Evolutionary conservation across 2,329 filamentous ascomycete genomes (phyloP), one percentile per base, ranked within the genome.

Genomic region (Cladophialophora bantiana): DNA sequence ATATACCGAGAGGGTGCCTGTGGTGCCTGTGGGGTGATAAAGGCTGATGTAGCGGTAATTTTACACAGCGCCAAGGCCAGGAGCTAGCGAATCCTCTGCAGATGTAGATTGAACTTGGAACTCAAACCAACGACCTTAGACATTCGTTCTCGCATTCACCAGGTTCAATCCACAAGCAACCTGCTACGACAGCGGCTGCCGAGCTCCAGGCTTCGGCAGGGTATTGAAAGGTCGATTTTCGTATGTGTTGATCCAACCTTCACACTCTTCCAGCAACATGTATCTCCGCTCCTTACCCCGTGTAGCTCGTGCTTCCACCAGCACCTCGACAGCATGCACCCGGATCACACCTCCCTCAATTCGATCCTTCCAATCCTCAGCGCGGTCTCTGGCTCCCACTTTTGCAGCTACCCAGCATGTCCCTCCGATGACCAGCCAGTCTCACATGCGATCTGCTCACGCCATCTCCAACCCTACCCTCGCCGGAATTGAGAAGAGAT

Each of bases 401-500:
- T 77, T 73, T 73, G 73, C 72, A 69, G 77, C 72, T 71, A 76
- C 70, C 67, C 73, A 73, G 62, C 74, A 74, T 70, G 74, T 74
- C 70, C 76, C 78, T 67, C 78, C 77, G 70, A 77, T 78, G 76
- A 71, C 73, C 65, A 77, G 77, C 71, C 76, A 79, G 68, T 80
- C 79, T 70, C 71, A 74, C 56, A 68, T 71, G 53, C 83, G 87
- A 76, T 88, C 90, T 75, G 91, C 91, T 75, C 93, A 97, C 81
- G 94, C 94, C 79, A 96, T 99, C 83, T 96, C 94, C 78, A 98
- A 97, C 86, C 95, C 96, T 75, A 97, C 93, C 67, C 88, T 99
- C 77, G 92, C 93, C 82, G 93, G 96, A 84, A 98, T 99, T 78
- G 95, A 99, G 89, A 97, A 97, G 90, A 88, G 95, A 85, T 99